Evolutionary conservation across 306 rosid genomes (phyloP).

Genomic region (Pyrus betulifolia): DNA sequence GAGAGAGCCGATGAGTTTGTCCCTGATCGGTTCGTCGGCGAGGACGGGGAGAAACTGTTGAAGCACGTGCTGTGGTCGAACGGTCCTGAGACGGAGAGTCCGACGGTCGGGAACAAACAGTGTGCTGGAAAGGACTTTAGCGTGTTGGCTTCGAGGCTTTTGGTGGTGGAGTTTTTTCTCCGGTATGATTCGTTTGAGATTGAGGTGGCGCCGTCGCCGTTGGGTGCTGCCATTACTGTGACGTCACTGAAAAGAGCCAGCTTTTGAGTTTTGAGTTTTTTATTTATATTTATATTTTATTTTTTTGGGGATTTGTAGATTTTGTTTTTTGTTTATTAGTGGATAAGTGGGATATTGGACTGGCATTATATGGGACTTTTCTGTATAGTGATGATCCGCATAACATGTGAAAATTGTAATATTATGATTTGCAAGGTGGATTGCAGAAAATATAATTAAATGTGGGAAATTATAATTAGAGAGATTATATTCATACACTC

Average conservation of each 20-base stretch:
- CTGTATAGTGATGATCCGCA: neutral
- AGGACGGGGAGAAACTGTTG: conserved; percentile 60
- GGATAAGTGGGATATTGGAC: neutral
- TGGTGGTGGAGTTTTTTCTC: conserved; percentile 64
- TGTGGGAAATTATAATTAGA: neutral
- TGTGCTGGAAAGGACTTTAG: conserved; percentile 85
- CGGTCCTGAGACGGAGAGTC: conserved; percentile 66
- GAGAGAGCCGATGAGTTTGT: conserved; percentile 58
- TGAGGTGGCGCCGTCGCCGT: conserved; percentile 30
- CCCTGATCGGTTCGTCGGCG: conserved; percentile 68
- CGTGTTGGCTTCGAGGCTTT: conserved; percentile 42
- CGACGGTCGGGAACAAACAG: conserved; percentile 54
- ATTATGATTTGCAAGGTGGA: neutral
- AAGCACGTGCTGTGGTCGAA: conserved; percentile 87
- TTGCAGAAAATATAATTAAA: neutral
- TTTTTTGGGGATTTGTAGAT: neutral
- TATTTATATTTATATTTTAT: too few relatives aligned
- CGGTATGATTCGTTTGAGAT: conserved; percentile 70
- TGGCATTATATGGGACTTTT: neutral
- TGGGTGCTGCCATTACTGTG: conserved; percentile 55
- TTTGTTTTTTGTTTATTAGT: neutral
- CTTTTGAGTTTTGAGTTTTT: conserved; percentile 5
- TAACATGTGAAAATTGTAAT: neutral
- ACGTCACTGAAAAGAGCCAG: conserved; percentile 65
- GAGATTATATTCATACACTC: too few relatives aligned